Evolutionary conservation across 179 eudicot genomes (phyloP).

Genomic region (Actinidia chinensis): DNA sequence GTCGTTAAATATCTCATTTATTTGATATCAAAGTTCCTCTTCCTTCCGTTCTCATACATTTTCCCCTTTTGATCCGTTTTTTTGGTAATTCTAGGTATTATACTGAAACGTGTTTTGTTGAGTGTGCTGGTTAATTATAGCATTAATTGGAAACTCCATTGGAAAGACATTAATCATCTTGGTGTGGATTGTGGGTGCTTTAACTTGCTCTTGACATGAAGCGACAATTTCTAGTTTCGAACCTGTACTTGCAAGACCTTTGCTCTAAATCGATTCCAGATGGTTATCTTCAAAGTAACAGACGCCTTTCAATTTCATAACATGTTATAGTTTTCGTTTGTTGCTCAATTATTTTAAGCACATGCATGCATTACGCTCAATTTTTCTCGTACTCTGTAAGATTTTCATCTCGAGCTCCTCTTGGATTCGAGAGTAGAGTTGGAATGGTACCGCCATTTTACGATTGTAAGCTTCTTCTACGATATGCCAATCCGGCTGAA

Average conservation of each 20-base stretch:
- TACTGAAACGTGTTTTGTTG: not conserved
- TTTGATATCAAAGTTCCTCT: not conserved
- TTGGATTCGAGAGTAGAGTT: too few relatives aligned
- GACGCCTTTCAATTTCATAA: not conserved
- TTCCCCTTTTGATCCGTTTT: not conserved
- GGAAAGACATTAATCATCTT: not conserved
- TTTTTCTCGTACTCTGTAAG: not conserved
- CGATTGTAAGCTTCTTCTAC: not conserved
- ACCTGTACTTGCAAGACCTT: not conserved
- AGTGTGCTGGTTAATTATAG: not conserved
- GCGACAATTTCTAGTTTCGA: not conserved
- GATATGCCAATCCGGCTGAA: not conserved
- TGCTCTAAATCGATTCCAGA: not conserved
- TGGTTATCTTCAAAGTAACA: not conserved
- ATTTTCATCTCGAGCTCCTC: too few relatives aligned
- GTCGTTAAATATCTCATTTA: slow-evolving; percentile 1
- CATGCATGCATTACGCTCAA: not conserved
- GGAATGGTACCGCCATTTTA: too few relatives aligned
- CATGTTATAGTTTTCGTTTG: not conserved
- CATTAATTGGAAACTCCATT: not conserved
- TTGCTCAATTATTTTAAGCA: slow-evolving; percentile 3
- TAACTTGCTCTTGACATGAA: not conserved
- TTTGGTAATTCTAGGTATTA: not conserved
- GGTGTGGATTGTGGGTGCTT: not conserved
- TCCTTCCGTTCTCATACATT: not conserved